A percentile compares a stretch with the other conserved stretches of the same genome.
Conservation (phyloP, 129 eudicot genomes). For the Erigeron canadensis region DNA sequence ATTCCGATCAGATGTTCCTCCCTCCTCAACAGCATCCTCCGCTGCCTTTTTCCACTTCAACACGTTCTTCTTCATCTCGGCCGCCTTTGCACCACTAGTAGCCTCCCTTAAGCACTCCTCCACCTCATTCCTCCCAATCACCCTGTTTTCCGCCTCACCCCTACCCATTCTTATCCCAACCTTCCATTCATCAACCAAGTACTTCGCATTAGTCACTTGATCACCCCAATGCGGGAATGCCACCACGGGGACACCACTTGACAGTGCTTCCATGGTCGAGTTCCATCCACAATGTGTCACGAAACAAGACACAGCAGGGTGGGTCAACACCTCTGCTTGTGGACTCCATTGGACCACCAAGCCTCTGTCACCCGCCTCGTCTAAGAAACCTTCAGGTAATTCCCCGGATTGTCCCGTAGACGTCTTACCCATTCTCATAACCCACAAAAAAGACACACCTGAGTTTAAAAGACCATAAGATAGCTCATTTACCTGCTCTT, state of each 20-base stretch:
- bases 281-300: slow-evolving; percentile 92
- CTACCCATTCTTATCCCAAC: slow-evolving; percentile 65
- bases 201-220: slow-evolving; percentile 86
- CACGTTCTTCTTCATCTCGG: slow-evolving; percentile 55
- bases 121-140: slow-evolving; percentile 53
- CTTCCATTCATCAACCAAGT: slow-evolving; percentile 62
- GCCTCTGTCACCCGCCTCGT: slow-evolving; percentile 51
- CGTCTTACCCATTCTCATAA: slow-evolving; percentile 20
- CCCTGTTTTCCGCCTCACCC: slow-evolving; percentile 59
- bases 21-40: slow-evolving; percentile 60
- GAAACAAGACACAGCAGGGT: slow-evolving; percentile 62
- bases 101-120: slow-evolving; percentile 55
- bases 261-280: slow-evolving; percentile 69
- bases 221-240: slow-evolving; percentile 93
- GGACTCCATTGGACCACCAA: slow-evolving; percentile 64
- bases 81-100: slow-evolving; percentile 37
- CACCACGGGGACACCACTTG: slow-evolving; percentile 74
- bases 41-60: slow-evolving; percentile 67
- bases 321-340: slow-evolving; percentile 62
- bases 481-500: slow-evolving; percentile 50
- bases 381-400: slow-evolving; percentile 32
- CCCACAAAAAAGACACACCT: slow-evolving; percentile 61
- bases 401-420: background rate
- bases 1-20: slow-evolving; percentile 67
- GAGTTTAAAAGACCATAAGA: slow-evolving; percentile 50